Evolutionary conservation across 169 alveolate genomes (phyloP).

Genomic region (Ichthyophthirius multifiliis): DNA sequence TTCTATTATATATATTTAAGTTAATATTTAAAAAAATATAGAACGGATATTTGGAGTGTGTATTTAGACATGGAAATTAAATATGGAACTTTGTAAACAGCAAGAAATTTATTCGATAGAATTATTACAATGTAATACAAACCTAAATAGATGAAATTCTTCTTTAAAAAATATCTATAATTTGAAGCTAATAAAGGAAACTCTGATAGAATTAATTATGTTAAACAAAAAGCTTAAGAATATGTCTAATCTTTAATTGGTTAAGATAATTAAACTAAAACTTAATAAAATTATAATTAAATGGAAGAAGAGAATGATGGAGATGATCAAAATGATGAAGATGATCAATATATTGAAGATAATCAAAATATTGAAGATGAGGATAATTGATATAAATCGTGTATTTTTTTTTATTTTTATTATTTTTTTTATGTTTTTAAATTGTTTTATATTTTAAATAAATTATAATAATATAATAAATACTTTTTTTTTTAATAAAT

Average conservation of each 20-base stretch:
- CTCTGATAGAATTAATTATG: conserved; percentile 59
- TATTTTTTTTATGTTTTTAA: too few species aligned
- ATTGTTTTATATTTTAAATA: too few species aligned
- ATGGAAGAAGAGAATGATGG: conserved; percentile 5
- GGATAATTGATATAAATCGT: too few species aligned
- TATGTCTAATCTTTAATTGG: conserved; percentile 38
- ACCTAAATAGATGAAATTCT: conserved; percentile 65
- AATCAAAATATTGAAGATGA: background rate
- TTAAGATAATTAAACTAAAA: conserved; percentile 29
- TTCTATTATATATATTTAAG: background rate
- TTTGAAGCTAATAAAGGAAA: conserved; percentile 68
- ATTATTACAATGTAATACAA: conserved; percentile 50
- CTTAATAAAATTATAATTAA: conserved; percentile 6
- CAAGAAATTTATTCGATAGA: conserved; percentile 67
- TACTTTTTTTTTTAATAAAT: too few species aligned
- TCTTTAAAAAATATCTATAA: conserved; percentile 75
- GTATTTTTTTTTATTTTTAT: too few species aligned
- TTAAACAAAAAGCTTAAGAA: conserved; percentile 62
- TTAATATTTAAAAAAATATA: background rate
- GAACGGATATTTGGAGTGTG: conserved; percentile 79
- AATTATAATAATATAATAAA: too few species aligned
- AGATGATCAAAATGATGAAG: too few species aligned
- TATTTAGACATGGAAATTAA: conserved; percentile 80
- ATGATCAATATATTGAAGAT: background rate
- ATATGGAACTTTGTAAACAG: conserved; percentile 55